These are phyloP conservation scores for Lecanicillium sp. DNA, from an alignment of 2,329 filamentous ascomycete species.

Conservation along the genomic window DNA sequence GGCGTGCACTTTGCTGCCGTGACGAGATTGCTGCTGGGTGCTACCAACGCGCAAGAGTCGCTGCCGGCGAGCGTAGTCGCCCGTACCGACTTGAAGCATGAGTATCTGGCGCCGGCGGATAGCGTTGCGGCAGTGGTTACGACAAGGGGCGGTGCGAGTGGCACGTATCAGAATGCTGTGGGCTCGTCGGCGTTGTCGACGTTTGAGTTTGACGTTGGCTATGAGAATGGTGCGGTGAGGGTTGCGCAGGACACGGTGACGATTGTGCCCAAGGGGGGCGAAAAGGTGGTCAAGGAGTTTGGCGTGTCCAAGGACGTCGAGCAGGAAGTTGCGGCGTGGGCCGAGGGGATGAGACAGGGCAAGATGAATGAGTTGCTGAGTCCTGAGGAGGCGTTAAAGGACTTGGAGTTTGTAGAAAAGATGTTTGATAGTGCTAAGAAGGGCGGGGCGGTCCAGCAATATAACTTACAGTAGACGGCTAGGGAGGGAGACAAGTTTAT, in stretches of 20 bases:
- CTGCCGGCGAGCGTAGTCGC: constrained; percentile 39
- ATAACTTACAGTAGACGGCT: constrained; percentile 30
- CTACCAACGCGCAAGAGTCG: constrained; percentile 26
- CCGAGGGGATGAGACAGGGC: constrained; percentile 39
- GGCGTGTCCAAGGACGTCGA: constrained; percentile 44
- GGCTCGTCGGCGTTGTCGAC: constrained; percentile 42
- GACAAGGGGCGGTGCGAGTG: constrained; percentile 44
- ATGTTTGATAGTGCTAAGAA: constrained; percentile 40
- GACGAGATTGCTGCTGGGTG: constrained; percentile 47
- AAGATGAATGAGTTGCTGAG: constrained; percentile 40
- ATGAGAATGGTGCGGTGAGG: constrained; percentile 47
- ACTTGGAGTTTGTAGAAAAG: constrained; percentile 50
- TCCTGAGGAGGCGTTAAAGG: constrained; percentile 49
- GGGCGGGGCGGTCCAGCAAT: constrained; percentile 28
- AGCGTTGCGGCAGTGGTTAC: constrained; percentile 53
- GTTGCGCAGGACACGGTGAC: constrained; percentile 33
- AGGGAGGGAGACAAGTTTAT: too few species aligned
- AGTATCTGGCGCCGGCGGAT: constrained; percentile 56
- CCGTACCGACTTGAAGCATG: constrained; percentile 44
- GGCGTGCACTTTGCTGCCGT: constrained; percentile 66
- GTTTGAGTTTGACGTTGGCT: constrained; percentile 48
- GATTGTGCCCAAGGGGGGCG: constrained; percentile 19
- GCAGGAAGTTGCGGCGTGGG: constrained; percentile 55
- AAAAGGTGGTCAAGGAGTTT: constrained; percentile 31
- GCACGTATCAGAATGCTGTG: constrained; percentile 48